Conservation (phyloP, 2,329 filamentous ascomycete species). For the Phyllosticta citriasiana region DNA sequence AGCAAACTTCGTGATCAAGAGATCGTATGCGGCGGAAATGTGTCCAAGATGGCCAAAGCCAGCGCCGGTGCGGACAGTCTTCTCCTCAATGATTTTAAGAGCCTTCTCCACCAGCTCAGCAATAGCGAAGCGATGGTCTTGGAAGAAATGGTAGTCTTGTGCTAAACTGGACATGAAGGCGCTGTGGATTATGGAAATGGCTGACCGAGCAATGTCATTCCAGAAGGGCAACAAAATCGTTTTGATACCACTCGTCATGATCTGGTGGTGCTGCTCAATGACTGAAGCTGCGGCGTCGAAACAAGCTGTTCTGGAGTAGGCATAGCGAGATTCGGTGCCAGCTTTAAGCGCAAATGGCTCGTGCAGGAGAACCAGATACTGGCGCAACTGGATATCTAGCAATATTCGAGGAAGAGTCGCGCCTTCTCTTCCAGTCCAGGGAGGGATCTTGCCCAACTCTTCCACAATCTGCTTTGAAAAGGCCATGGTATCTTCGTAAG, state of each 20-base stretch:
- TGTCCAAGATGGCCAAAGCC: conserved; percentile 5
- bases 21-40: conserved; percentile 8
- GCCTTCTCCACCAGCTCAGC: conserved; percentile 23
- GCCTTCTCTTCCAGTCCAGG: conserved; percentile 3
- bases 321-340: conserved; percentile 18
- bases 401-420: conserved; percentile 14
- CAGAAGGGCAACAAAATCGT: neutral
- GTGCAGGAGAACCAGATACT: conserved; percentile 26
- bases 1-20: conserved; percentile 5
- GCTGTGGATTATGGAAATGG: conserved; percentile 7
- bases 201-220: conserved; percentile 1
- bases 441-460: conserved; percentile 8
- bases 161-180: conserved; percentile 4
- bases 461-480: conserved; percentile 21
- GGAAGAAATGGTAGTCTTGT: conserved; percentile 18
- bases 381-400: conserved; percentile 22
- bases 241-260: conserved; percentile 1
- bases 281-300: conserved; percentile 21
- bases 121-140: conserved; percentile 19
- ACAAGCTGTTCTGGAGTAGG: conserved; percentile 23
- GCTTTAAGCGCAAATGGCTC: conserved; percentile 23
- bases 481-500: conserved; percentile 24
- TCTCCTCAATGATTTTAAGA: conserved; percentile 21
- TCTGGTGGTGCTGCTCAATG: conserved; percentile 17
- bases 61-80: conserved; percentile 19